Conservation (phyloP, 768 basidiomycete species). For the Tulasnella sp. region DNA sequence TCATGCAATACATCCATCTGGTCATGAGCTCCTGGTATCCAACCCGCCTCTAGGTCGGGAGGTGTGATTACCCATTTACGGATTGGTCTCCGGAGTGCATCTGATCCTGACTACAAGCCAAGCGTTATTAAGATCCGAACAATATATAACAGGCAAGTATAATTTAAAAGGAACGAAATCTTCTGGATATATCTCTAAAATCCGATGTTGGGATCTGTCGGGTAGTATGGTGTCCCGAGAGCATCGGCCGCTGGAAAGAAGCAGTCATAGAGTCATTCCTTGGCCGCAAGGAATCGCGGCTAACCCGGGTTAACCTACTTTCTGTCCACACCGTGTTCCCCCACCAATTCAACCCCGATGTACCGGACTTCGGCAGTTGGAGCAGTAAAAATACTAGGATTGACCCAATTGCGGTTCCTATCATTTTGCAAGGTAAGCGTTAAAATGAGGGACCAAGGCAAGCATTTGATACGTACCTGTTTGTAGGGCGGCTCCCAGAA, state of each 20-base stretch:
- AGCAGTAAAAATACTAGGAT: conserved; percentile 39
- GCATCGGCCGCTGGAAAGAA: not conserved
- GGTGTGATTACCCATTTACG: not conserved
- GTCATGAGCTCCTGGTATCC: not conserved
- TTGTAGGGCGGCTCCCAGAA: conserved; percentile 39
- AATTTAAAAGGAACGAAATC: too few relatives aligned
- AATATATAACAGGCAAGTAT: too few relatives aligned
- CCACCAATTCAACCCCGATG: conserved; percentile 32
- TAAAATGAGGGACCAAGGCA: not conserved
- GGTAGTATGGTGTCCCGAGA: not conserved
- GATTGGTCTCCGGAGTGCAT: not conserved
- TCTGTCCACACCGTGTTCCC: conserved; percentile 31
- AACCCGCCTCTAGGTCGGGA: not conserved
- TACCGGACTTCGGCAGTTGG: conserved; percentile 32
- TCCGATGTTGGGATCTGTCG: not conserved
- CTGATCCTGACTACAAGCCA: not conserved
- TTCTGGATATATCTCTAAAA: not conserved
- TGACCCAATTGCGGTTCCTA: conserved; percentile 33
- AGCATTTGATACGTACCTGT: conserved; percentile 26
- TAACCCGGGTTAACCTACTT: not conserved
- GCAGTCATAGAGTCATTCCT: too few relatives aligned
- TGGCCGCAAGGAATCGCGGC: too few relatives aligned
- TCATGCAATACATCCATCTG: too few relatives aligned
- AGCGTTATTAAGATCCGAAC: too few relatives aligned
- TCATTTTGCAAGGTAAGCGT: not conserved